Conservation (phyloP, 1,284 basidiomycete genomes). For the Prillingera fragicola region DNA sequence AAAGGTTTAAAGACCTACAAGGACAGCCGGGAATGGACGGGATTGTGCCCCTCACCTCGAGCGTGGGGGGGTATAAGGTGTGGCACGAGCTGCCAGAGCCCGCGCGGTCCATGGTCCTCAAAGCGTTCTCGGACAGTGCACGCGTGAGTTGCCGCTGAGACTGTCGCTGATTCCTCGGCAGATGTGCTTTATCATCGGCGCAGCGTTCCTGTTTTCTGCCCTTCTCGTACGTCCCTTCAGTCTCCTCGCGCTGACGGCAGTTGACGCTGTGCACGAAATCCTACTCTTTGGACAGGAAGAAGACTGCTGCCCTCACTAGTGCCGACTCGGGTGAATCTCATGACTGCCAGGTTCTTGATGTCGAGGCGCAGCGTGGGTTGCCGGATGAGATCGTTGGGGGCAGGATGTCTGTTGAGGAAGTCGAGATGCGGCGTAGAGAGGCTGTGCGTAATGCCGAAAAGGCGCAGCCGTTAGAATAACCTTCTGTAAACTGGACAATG, state of each 20-base stretch:
- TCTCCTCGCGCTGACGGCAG: not conserved
- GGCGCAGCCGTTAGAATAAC: too few species aligned
- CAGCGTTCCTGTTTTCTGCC: slow-evolving; percentile 18
- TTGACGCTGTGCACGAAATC: slow-evolving; percentile 23
- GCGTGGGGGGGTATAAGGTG: slow-evolving; percentile 26
- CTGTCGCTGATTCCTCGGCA: not conserved
- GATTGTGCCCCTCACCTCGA: too few species aligned
- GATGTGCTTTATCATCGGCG: slow-evolving; percentile 16
- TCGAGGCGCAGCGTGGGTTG: too few species aligned
- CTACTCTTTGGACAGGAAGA: slow-evolving; percentile 16
- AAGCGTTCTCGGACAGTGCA: slow-evolving; percentile 33
- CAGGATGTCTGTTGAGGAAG: too few species aligned
- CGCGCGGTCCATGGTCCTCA: slow-evolving; percentile 22
- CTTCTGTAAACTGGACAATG: too few species aligned
- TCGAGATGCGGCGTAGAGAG: too few species aligned
- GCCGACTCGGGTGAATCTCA: too few species aligned
- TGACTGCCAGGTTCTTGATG: too few species aligned
- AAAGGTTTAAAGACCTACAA: slow-evolving; percentile 32
- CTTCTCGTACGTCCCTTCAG: slow-evolving; percentile 15
- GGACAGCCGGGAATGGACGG: slow-evolving; percentile 32
- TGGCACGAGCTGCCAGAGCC: slow-evolving; percentile 36
- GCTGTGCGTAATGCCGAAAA: too few species aligned
- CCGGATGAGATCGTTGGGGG: too few species aligned
- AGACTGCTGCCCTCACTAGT: too few species aligned
- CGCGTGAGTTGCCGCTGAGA: too few species aligned